Evolutionary conservation across 2,329 filamentous ascomycete genomes (phyloP).

Genomic region (Lecanosticta acicola): DNA sequence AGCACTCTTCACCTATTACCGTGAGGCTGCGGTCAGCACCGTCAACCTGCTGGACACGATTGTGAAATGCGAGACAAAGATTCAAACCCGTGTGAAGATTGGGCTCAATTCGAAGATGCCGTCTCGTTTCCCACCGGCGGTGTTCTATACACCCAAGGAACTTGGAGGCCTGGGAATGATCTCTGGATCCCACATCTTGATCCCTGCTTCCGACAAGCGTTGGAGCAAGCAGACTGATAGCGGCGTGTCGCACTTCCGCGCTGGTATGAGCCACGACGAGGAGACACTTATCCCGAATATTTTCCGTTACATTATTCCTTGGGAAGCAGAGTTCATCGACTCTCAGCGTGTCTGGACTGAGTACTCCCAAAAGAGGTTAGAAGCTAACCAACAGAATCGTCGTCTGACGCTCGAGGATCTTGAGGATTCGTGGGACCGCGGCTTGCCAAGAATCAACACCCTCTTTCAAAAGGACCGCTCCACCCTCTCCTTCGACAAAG

Average conservation of each 20-base stretch:
- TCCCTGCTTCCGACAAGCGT: conserved; percentile 93
- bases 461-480: conserved; percentile 98
- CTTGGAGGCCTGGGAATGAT: conserved; percentile 97
- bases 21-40: conserved; percentile 93
- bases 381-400: conserved; percentile 95
- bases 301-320: conserved; percentile 98
- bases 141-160: conserved; percentile 98
- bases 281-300: conserved; percentile 98
- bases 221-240: conserved; percentile 98
- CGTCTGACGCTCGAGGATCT: conserved; percentile 91
- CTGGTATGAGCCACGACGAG: conserved; percentile 97
- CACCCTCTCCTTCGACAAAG: conserved; percentile 96
- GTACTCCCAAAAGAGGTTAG: conserved; percentile 94
- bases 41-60: conserved; percentile 93
- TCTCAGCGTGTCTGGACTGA: conserved; percentile 99
- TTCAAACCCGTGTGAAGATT: conserved; percentile 97
- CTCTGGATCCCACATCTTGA: conserved; percentile 94
- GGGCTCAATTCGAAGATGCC: conserved; percentile 99
- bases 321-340: conserved; percentile 98
- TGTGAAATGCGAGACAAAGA: conserved; percentile 99
- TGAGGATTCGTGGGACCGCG: conserved; percentile 97
- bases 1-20: conserved; percentile 96
- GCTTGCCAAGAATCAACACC: conserved; percentile 95
- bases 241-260: conserved; percentile 92
- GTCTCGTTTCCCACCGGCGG: conserved; percentile 92